Percentiles rank a stretch among this genome's conserved stretches.
Conservation (phyloP, 1,284 basidiomycete species). For the Ustilago sp. region DNA sequence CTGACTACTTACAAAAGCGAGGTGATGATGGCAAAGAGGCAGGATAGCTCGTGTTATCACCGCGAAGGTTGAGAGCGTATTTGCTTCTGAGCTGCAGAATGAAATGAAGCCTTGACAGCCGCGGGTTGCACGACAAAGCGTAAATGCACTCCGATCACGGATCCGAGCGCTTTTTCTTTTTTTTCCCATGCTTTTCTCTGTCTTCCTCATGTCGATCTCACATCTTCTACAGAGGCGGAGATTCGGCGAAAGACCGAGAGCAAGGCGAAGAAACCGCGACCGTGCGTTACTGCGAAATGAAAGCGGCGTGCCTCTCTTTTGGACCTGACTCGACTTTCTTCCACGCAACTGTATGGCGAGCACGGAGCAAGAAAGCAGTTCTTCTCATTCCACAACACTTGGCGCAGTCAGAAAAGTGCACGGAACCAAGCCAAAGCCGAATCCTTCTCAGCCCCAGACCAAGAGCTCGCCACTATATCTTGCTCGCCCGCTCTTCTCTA, state of each 20-base stretch:
- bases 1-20: constrained; percentile 22
- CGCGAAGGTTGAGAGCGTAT: constrained; percentile 3
- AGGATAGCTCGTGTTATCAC: neutral
- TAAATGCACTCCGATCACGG: constrained; percentile 28
- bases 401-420: neutral
- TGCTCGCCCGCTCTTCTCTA: neutral
- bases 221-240: constrained; percentile 12
- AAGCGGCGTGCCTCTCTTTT: constrained; percentile 3
- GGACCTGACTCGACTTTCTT: constrained; percentile 24
- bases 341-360: neutral
- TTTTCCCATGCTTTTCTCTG: neutral
- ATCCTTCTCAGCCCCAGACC: neutral
- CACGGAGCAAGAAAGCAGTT: neutral
- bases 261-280: neutral
- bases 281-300: constrained; percentile 10
- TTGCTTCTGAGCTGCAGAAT: neutral
- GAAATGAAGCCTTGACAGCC: neutral
- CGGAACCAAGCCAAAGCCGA: constrained; percentile 19
- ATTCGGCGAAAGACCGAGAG: constrained; percentile 41
- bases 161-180: constrained; percentile 8
- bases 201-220: constrained; percentile 12
- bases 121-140: neutral
- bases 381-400: neutral
- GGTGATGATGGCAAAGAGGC: constrained; percentile 7
- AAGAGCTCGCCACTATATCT: constrained; percentile 9